phyloP scores from a whole-genome alignment of 2,329 filamentous ascomycete genomes.

The Aspergillus fischeri region DNA sequence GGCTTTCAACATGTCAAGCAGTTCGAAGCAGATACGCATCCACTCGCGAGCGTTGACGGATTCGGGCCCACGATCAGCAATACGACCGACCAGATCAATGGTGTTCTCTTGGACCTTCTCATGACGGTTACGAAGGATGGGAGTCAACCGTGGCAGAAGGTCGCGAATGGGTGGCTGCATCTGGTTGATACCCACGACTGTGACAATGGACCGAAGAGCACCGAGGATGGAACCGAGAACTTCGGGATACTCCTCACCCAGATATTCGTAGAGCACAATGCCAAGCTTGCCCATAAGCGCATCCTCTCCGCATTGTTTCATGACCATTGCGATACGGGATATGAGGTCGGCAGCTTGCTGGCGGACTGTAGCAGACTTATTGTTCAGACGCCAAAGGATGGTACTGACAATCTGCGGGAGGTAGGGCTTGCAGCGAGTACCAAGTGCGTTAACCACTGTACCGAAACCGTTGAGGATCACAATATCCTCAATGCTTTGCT shows the following conservation, averaged over 20 bases:
- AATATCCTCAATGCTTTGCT: slow-evolving; percentile 93
- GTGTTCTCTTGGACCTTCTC: slow-evolving; percentile 99
- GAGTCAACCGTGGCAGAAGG: slow-evolving; percentile 86
- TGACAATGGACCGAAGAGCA: slow-evolving; percentile 91
- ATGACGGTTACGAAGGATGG: slow-evolving; percentile 96
- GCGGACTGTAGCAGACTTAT: slow-evolving; percentile 93
- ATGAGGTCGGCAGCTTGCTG: slow-evolving; percentile 97
- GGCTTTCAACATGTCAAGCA: slow-evolving; percentile 98
- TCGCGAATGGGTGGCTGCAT: slow-evolving; percentile 99
- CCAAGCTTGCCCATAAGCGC: slow-evolving; percentile 93
- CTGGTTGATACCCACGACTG: slow-evolving; percentile 93
- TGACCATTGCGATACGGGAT: slow-evolving; percentile 94
- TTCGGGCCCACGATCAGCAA: slow-evolving; percentile 93
- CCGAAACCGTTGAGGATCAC: slow-evolving; percentile 97
- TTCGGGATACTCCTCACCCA: slow-evolving; percentile 97
- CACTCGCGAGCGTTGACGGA: slow-evolving; percentile 95
- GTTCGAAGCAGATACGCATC: slow-evolving; percentile 99
- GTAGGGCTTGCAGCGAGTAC: slow-evolving; percentile 91
- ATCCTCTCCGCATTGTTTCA: slow-evolving; percentile 98
- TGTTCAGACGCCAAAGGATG: slow-evolving; percentile 94
- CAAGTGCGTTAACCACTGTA: slow-evolving; percentile 92
- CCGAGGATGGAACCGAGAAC: slow-evolving; percentile 95
- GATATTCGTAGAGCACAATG: slow-evolving; percentile 92
- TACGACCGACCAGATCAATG: slow-evolving; percentile 95
- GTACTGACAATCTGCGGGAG: slow-evolving; percentile 95